Percentiles rank a stretch among this genome's conserved stretches.
phyloP scores from a whole-genome alignment of 1,284 basidiomycete species.

The Cystobasidiaceae sp. region DNA sequence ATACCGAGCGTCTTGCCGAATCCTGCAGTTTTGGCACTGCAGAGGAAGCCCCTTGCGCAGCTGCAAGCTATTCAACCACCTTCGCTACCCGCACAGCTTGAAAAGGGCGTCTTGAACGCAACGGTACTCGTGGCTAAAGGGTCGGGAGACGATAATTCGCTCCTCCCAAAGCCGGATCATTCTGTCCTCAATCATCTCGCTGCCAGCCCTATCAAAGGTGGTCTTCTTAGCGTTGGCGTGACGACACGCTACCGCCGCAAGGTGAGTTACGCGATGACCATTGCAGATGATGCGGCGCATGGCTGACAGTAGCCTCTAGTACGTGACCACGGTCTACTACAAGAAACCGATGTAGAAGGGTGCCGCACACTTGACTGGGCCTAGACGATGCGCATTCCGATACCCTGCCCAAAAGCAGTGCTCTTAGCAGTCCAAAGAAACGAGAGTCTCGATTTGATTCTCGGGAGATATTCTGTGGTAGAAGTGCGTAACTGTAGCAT shows the following conservation, averaged over 20 bases:
- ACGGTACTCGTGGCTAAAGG: constrained; percentile 41
- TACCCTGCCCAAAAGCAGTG: too few relatives aligned
- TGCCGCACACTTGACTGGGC: too few relatives aligned
- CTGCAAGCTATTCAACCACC: constrained; percentile 78
- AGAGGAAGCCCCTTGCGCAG: constrained; percentile 89
- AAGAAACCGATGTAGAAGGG: constrained; percentile 18
- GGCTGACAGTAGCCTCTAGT: too few relatives aligned
- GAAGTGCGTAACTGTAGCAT: too few relatives aligned
- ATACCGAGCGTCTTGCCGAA: constrained; percentile 41
- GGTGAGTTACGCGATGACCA: too few relatives aligned
- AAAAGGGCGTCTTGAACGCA: constrained; percentile 83
- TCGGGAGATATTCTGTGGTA: too few relatives aligned
- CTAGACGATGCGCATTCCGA: too few relatives aligned
- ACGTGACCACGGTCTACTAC: constrained; percentile 29
- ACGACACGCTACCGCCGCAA: constrained; percentile 92
- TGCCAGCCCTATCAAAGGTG: constrained; percentile 91
- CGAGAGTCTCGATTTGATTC: too few relatives aligned
- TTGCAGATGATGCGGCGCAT: too few relatives aligned
- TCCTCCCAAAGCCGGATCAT: constrained; percentile 89
- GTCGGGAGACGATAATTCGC: constrained; percentile 78
- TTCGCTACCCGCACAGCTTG: constrained; percentile 78
- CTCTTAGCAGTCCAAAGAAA: too few relatives aligned
- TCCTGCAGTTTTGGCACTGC: constrained; percentile 81
- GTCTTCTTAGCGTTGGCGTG: constrained; percentile 85
- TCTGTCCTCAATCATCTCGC: constrained; percentile 93